A percentile compares a stretch with the other conserved stretches of the same genome.
Conservation (phyloP, 345 rosid genomes). For the Eucalyptus victrix region DNA sequence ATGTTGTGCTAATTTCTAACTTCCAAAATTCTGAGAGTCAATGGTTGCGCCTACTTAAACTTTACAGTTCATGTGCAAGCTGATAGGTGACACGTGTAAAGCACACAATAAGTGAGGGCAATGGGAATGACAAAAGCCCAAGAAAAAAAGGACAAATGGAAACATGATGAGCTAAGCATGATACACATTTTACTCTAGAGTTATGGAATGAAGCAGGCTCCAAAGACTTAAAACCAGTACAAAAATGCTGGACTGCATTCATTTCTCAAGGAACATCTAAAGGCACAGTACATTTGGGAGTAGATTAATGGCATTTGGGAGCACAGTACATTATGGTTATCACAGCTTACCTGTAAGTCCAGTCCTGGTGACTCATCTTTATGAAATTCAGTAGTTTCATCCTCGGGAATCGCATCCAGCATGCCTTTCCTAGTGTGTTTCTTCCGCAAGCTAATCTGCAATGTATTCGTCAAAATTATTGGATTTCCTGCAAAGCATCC, state of each 20-base stretch:
- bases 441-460: slow-evolving; percentile 57
- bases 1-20: background rate
- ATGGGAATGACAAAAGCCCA: background rate
- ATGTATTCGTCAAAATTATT: slow-evolving; percentile 66
- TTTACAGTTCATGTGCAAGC: background rate
- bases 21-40: background rate
- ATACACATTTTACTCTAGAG: background rate
- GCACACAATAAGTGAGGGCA: background rate
- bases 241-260: background rate
- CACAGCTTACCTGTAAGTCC: slow-evolving; percentile 48
- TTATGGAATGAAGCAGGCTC: background rate
- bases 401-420: slow-evolving; percentile 73
- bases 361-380: slow-evolving; percentile 21
- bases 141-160: background rate
- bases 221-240: background rate
- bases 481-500: slow-evolving; percentile 75
- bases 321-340: background rate
- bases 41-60: background rate
- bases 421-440: slow-evolving; percentile 39
- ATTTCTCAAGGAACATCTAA: background rate
- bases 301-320: background rate
- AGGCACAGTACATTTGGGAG: background rate
- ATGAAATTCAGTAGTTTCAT: slow-evolving; percentile 36
- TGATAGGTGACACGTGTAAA: background rate
- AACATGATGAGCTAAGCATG: background rate